Evolutionary conservation across 306 rosid species (phyloP), one percentile per base, ranked within the genome.

Genomic region (Vigna radiata): DNA sequence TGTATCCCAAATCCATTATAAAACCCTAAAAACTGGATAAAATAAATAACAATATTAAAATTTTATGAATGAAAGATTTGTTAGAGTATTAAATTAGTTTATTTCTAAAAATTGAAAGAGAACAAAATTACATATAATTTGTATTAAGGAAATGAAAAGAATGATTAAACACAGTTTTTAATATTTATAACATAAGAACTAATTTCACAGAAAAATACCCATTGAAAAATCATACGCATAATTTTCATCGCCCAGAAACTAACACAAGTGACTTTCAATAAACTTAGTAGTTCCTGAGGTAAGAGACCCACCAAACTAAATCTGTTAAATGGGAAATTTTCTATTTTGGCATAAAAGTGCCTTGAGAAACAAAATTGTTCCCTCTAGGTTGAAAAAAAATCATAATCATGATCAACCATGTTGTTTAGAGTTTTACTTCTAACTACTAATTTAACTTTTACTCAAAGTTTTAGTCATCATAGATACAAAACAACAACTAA

Each of bases 381-480:
- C 29, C 29, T 64, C 10, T 64, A 9, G 9, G 70, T 49, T 17
- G 49, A 64, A 47, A 37, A 36, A 15, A 64, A 36, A 64, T 62
- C 68, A 62, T 33, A 33, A 33, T 62, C 68, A 62, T 62, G 19
- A n/a, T 62, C 16, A 10, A 17, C 46, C 47, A 62, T 29, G 68
- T 15, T 62, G 68, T 62, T 62, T 62, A 36, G 16, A 33, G 23
- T 62, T 62, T 36, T 54, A 18, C 59, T 33, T 7, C 23, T 61
- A 29, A 31, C 21, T 3, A 61, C 43, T 3, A 31, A 61, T 60
- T 61, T 61, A 61, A 61, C 44, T 59, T 59, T 59, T 27, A 59
- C 65, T 59, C 70, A 17, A 62, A 62, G 49, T 18, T 64, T 64
- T 36, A 33, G 8, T 37, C 18, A 64, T 64, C 6, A 62, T 62